Percentiles rank a stretch among this genome's conserved stretches.
Conservation (phyloP, 2,329 filamentous ascomycete genomes). For the Stylonectria norvegica region DNA sequence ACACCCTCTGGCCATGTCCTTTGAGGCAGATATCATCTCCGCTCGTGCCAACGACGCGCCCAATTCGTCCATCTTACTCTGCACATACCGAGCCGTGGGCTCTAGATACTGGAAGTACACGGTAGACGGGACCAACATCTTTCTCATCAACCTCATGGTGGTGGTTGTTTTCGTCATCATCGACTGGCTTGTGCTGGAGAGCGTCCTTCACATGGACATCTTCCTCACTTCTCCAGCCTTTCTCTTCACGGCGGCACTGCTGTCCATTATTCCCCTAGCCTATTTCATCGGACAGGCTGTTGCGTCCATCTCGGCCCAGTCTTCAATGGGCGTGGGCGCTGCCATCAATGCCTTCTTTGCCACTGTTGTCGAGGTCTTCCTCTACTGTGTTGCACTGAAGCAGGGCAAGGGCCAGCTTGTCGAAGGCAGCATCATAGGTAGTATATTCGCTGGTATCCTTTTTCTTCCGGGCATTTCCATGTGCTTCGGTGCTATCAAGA, state of each 20-base stretch:
- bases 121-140: conserved; percentile 96
- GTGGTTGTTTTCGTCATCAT: conserved; percentile 93
- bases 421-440: conserved; percentile 94
- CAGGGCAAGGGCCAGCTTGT: conserved; percentile 92
- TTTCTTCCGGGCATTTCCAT: conserved; percentile 94
- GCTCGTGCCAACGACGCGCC: conserved; percentile 68
- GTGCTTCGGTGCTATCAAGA: conserved; percentile 97
- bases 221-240: conserved; percentile 80
- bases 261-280: conserved; percentile 92
- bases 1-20: conserved; percentile 88
- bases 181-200: conserved; percentile 79
- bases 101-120: conserved; percentile 99
- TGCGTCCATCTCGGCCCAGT: conserved; percentile 96
- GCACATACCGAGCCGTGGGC: conserved; percentile 94
- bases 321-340: conserved; percentile 95
- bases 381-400: conserved; percentile 90
- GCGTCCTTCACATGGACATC: conserved; percentile 64
- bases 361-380: conserved; percentile 93
- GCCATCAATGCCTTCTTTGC: conserved; percentile 99
- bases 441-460: conserved; percentile 93
- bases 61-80: conserved; percentile 83
- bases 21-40: conserved; percentile 79
- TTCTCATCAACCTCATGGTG: conserved; percentile 93
- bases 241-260: conserved; percentile 76
- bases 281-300: conserved; percentile 99